A percentile compares a stretch with the other conserved stretches of the same genome.
Evolutionary conservation across 2,329 filamentous ascomycete genomes (phyloP).

Genomic region (Didymella pomorum): DNA sequence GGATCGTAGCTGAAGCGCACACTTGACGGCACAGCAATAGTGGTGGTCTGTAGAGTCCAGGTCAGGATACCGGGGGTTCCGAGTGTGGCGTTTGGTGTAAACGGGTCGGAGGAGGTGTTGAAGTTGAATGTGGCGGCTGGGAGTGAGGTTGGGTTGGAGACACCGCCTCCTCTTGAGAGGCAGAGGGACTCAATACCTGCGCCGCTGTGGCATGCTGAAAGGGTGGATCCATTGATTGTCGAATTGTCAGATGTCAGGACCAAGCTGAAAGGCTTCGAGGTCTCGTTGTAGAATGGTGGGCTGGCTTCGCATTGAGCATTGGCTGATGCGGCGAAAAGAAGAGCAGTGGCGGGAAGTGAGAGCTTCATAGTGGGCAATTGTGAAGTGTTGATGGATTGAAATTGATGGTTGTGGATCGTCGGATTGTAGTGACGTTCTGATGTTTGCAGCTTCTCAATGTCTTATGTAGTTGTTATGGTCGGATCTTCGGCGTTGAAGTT

Average conservation of each 20-base stretch:
- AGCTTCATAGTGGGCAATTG: conserved; percentile 31
- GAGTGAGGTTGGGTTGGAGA: conserved; percentile 30
- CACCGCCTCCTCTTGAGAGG: conserved; percentile 34
- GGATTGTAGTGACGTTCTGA: background rate
- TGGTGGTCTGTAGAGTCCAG: conserved; percentile 52
- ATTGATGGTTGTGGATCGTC: background rate
- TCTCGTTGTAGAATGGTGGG: conserved; percentile 39
- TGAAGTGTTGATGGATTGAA: background rate
- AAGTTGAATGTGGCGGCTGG: conserved; percentile 39
- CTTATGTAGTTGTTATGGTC: background rate
- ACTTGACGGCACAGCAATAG: conserved; percentile 46
- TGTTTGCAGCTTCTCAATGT: background rate
- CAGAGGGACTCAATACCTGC: conserved; percentile 60
- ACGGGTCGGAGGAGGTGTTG: conserved; percentile 44
- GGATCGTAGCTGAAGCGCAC: conserved; percentile 50
- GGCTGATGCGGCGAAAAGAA: conserved; percentile 37
- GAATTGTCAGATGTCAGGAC: conserved; percentile 50
- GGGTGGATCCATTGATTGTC: conserved; percentile 49
- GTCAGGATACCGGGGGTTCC: conserved; percentile 49
- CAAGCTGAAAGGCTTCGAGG: conserved; percentile 57
- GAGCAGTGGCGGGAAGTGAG: conserved; percentile 22
- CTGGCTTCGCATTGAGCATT: conserved; percentile 33
- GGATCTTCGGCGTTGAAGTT: background rate
- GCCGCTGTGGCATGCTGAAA: conserved; percentile 58
- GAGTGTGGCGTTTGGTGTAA: conserved; percentile 22